Evolutionary conservation across 805 yeast species (phyloP), one percentile per base, ranked within the genome.

Genomic region (Suhomyces xylopsoci): DNA sequence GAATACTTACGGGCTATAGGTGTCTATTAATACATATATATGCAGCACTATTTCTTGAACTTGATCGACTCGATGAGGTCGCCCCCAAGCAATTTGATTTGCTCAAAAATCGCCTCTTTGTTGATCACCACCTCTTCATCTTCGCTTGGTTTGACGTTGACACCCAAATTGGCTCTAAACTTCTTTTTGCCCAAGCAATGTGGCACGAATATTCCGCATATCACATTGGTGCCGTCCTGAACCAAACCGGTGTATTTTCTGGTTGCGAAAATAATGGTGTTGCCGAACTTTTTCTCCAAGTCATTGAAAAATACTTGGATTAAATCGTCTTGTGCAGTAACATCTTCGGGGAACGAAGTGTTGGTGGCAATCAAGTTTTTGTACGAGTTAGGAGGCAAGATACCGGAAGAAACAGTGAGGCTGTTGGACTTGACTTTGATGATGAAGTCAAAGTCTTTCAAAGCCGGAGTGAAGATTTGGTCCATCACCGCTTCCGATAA

Each of bases 141-240:
- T 32, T 76, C 80, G 4, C 77, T 67, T 1, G 96, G 96, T 62
- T 80, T 78, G 52, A 85, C 78, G 60, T 90, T 85, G 61, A 82
- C 85, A 12, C 92, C 96, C 54, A 88, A 67, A 57, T 87, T 89
- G 20, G 87, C 96, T 61, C 86, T 84, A 73, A 90, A 91, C 67
- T 85, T 88, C 64, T 82, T 81, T 55, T 81, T 80, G 17, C 76
- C 71, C 55, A 81, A 68, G 38, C 80, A 78, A 3, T 79, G 68
- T 2, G 97, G 96, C 49, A 87, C 83, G 73, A 93, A 85, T 47
- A 94, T 70, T 2, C 97, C 97, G 20, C 92, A 81, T 48, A 93
- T 81, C 7, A 86, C 84, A 59, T 84, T 83, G 49, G 75, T 75
- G 7, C 85, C 83, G n/a, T 74, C 67, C 6, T 81, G 79, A 49